These are phyloP conservation scores for Solanum bulbocastanum DNA, from an alignment of 257 asterid species.

Conservation along the genomic window DNA sequence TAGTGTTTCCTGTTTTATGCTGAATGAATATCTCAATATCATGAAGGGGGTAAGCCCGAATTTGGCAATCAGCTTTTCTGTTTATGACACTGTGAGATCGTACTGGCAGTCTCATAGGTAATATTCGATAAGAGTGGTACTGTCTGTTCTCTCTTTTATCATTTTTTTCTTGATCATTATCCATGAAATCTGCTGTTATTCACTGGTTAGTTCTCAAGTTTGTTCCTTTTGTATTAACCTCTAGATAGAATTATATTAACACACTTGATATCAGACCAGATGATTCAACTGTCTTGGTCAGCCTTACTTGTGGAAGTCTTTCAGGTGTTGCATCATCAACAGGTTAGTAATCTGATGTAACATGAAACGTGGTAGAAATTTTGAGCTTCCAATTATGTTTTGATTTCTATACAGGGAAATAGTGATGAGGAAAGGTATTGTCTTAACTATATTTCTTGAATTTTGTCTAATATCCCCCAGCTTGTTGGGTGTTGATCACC, in stretches of 20 bases:
- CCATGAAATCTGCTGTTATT: neutral
- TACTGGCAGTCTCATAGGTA: conserved; percentile 66
- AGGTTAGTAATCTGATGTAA: conserved; percentile 33
- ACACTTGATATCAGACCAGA: conserved; percentile 41
- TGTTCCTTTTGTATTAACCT: neutral
- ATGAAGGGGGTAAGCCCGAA: conserved; percentile 83
- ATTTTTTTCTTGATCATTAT: neutral
- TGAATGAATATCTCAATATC: conserved; percentile 8
- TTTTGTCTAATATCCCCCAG: neutral
- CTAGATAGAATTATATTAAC: neutral
- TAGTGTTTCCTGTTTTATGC: neutral
- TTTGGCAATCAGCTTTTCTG: conserved; percentile 78
- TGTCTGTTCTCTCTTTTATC: neutral
- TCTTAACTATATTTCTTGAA: neutral
- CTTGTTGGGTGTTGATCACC: neutral
- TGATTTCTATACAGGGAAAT: neutral
- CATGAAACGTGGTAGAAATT: neutral
- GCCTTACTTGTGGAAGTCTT: conserved; percentile 85
- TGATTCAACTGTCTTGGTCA: conserved; percentile 53
- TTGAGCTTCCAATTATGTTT: neutral
- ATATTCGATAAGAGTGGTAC: neutral
- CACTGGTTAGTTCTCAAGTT: neutral
- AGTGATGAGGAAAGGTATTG: neutral
- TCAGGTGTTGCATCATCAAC: conserved; percentile 83
- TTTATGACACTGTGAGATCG: conserved; percentile 61